Percentiles rank a stretch among this genome's conserved stretches.
These are phyloP conservation scores for Orychophragmus violaceus DNA, from an alignment of 345 rosid species.

Conservation along the genomic window DNA sequence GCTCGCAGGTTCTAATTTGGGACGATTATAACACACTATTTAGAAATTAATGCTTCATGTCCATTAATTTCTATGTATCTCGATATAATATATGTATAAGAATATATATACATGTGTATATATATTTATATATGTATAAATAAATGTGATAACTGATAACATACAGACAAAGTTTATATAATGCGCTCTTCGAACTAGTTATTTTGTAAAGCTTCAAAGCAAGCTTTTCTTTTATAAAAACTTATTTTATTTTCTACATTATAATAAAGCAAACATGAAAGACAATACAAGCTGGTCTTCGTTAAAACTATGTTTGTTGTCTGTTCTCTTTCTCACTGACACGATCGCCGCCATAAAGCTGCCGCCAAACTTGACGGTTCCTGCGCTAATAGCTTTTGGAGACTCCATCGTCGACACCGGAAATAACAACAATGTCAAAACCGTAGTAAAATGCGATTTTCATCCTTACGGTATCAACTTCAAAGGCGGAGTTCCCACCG, in stretches of 20 bases:
- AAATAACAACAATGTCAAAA: constrained; percentile 41
- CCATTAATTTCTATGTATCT: no score
- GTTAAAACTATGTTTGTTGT: constrained; percentile 10
- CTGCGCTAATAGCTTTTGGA: constrained; percentile 44
- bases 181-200: not conserved
- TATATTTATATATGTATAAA: not conserved
- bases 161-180: not conserved
- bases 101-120: not conserved
- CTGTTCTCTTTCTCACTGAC: constrained; percentile 4
- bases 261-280: constrained; percentile 20
- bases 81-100: no score
- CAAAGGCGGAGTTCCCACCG: constrained; percentile 41
- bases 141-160: not conserved
- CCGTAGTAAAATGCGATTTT: constrained; percentile 38
- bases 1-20: no score
- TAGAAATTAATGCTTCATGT: no score
- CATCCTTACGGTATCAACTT: constrained; percentile 53
- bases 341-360: constrained; percentile 13
- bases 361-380: constrained; percentile 23
- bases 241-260: not conserved
- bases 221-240: not conserved
- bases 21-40: no score
- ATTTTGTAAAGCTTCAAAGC: not conserved
- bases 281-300: constrained; percentile 17
- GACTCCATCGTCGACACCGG: constrained; percentile 59